phyloP scores from a whole-genome alignment of 768 basidiomycete genomes.

The Filobasidium floriforme region DNA sequence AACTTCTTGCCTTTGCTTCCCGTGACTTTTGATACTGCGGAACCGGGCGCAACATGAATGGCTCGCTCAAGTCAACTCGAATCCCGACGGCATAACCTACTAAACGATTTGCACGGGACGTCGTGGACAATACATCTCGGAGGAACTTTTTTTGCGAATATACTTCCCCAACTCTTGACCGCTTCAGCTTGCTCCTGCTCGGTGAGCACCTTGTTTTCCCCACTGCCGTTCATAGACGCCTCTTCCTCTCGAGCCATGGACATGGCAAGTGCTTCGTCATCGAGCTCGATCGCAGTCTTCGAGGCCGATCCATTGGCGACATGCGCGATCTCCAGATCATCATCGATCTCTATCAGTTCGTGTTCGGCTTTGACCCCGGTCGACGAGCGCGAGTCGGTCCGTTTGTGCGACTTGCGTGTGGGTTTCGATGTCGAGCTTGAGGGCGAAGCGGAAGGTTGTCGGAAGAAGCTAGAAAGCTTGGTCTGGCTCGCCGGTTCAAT shows the following conservation, averaged over 20 bases:
- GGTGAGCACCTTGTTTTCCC: constrained; percentile 15
- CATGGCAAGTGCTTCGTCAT: constrained; percentile 18
- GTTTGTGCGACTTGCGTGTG: not conserved
- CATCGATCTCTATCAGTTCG: constrained; percentile 6
- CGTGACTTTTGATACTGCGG: constrained; percentile 40
- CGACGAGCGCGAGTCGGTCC: not conserved
- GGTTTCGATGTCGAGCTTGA: not conserved
- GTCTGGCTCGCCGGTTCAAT: constrained; percentile 23
- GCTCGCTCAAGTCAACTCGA: not conserved
- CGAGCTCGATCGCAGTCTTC: constrained; percentile 13
- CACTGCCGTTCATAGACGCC: constrained; percentile 29
- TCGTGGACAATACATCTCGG: constrained; percentile 42
- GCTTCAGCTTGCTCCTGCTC: constrained; percentile 30
- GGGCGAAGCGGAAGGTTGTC: constrained; percentile 27
- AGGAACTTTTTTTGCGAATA: constrained; percentile 43
- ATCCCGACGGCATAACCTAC: constrained; percentile 25
- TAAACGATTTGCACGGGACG: constrained; percentile 42
- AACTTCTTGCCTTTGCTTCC: constrained; percentile 45
- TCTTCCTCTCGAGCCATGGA: constrained; percentile 25
- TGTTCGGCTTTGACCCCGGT: not conserved
- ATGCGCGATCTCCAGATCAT: not conserved
- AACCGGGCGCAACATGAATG: not conserved
- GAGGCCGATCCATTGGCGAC: not conserved
- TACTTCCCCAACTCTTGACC: constrained; percentile 36
- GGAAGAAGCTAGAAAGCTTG: constrained; percentile 34